These are phyloP conservation scores for Posidonia australis DNA, from an alignment of 106 monocot species.

Conservation along the genomic window DNA sequence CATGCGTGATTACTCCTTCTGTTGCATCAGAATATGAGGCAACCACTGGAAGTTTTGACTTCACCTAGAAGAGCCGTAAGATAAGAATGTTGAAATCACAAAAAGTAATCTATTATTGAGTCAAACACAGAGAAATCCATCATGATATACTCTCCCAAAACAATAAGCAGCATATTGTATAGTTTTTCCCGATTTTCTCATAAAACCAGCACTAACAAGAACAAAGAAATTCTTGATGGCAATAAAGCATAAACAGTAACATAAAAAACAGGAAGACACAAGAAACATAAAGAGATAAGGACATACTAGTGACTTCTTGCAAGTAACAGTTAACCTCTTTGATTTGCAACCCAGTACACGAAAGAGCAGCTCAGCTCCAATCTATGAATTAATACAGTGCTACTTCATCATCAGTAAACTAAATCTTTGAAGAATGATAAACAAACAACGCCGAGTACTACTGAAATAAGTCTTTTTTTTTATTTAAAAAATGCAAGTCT, in stretches of 20 bases:
- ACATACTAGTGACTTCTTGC: conserved; percentile 79
- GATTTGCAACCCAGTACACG: conserved; percentile 97
- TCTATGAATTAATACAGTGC: conserved; percentile 20
- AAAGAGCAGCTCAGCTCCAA: conserved; percentile 81
- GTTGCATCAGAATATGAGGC: conserved; percentile 87
- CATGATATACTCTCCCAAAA: no score
- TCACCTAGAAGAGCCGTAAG: conserved; percentile 36
- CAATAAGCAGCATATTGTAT: no score
- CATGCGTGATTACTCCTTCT: conserved; percentile 73
- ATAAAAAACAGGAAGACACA: not conserved
- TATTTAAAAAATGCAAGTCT: not conserved
- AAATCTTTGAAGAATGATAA: not conserved
- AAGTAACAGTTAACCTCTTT: conserved; percentile 87
- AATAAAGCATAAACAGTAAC: no score
- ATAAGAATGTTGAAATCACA: not conserved
- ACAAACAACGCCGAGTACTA: no score
- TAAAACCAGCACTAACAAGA: no score
- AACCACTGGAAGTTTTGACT: conserved; percentile 72
- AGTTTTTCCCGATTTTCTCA: no score
- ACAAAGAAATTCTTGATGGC: no score
- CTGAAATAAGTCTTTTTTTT: no score
- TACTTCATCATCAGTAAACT: no score
- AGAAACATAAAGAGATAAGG: not conserved
- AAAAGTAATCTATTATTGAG: not conserved
- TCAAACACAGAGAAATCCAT: not conserved